phyloP scores from a whole-genome alignment of 108 stramenopile species.

The Aurantiochytrium sp. region DNA sequence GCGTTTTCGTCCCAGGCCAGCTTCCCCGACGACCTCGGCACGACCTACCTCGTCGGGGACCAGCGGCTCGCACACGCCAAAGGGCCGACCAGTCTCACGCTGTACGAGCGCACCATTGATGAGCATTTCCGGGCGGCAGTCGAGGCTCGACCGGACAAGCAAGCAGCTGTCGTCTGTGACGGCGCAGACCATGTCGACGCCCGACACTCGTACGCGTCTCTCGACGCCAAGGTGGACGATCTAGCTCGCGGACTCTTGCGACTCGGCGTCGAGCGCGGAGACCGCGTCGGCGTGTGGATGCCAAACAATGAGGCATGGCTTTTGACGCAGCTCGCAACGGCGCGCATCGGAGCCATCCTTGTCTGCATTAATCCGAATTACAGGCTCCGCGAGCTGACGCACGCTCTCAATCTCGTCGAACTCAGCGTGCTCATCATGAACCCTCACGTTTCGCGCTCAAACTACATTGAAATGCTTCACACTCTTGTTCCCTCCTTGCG shows the following conservation, averaged over 20 bases:
- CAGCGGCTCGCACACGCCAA: neutral
- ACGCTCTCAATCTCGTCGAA: constrained; percentile 17
- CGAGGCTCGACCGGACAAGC: neutral
- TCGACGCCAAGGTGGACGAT: neutral
- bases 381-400: neutral
- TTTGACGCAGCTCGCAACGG: neutral
- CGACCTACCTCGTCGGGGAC: neutral
- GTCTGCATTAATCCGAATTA: constrained; percentile 17
- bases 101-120: neutral
- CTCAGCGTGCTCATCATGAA: neutral
- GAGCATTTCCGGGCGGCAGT: neutral
- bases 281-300: constrained; percentile 23
- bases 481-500: neutral
- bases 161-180: neutral
- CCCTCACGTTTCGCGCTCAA: neutral
- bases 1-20: neutral
- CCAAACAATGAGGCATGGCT: constrained; percentile 21
- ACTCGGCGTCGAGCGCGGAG: neutral
- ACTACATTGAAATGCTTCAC: constrained; percentile 8
- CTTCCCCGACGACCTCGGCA: constrained; percentile 17
- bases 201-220: neutral
- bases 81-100: neutral
- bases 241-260: neutral
- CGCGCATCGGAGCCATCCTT: neutral
- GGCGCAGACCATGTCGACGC: neutral